Evolutionary conservation across 1,284 basidiomycete species (phyloP), one percentile per base, ranked within the genome.

Genomic region (Sanghuangporus weigelae): DNA sequence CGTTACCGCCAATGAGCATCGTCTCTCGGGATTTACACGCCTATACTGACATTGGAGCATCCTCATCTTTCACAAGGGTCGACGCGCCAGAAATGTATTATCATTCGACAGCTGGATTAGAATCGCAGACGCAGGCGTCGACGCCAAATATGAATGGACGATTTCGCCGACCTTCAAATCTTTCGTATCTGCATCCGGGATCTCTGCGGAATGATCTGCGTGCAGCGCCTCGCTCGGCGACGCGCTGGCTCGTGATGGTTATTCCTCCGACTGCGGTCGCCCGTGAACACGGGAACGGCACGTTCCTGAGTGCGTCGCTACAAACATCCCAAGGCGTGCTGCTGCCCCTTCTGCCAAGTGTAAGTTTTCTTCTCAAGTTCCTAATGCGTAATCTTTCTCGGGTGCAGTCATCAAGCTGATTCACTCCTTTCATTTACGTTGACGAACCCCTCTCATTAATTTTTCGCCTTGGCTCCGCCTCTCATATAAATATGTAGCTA

Each of bases 301-400:
- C 89, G 23, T 81, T 84, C 6, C 79, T 78, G 14, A 87, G 87
- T 1, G 85, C 88, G 39, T 74, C 78, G 26, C 78, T 83, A 63
- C 81, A 88, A 42, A 74, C 89, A 59, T 76, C 84, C 38, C 84
- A 87, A 67, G 90, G 90, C 16, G 78, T 89, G 42, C 72, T 92
- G 21, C 84, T 92, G 82, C 89, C 90, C 8, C 77, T 92, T 44
- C 85, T 87, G 70, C 84, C 89, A 46, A 89, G 87, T 5, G 90
- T 90, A 72, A 67, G 85, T 78, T 16, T 10, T 36, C 23, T 35
- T 19, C 58, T 21, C 49, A 57, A 62, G 5, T n/a, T 7, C 21
- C 44, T 46, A n/a, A 7, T 57, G 49, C 57, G 50, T 55, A 57
- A 58, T 14, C 42, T 57, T 46, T 46, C 44, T 46, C 44, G 44